A percentile compares a stretch with the other conserved stretches of the same genome.
Conservation (phyloP, 345 rosid species). For the Brassica nigra region DNA sequence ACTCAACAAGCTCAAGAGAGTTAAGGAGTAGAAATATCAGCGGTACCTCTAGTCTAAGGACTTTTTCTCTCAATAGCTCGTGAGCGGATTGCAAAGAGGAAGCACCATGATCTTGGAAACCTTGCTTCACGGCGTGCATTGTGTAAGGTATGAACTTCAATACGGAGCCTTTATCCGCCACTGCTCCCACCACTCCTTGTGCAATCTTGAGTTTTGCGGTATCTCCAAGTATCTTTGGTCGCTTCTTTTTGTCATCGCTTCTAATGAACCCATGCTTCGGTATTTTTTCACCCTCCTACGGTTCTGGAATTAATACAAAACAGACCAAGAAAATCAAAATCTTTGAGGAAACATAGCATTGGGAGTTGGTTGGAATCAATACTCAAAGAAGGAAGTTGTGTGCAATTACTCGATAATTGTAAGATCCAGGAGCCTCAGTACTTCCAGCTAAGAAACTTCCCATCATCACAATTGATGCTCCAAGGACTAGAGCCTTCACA, state of each 20-base stretch:
- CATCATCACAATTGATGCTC: slow-evolving; percentile 99
- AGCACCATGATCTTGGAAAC: slow-evolving; percentile 95
- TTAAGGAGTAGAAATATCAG: neutral
- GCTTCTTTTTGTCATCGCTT: slow-evolving; percentile 97
- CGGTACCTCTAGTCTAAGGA: slow-evolving; percentile 76
- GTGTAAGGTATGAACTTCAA: slow-evolving; percentile 79
- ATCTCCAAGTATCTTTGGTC: slow-evolving; percentile 90
- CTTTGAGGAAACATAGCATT: neutral
- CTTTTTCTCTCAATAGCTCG: slow-evolving; percentile 59
- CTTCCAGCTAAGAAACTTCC: slow-evolving; percentile 96
- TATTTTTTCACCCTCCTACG: slow-evolving; percentile 65
- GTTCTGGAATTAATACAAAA: slow-evolving; percentile 45
- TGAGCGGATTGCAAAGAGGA: slow-evolving; percentile 74
- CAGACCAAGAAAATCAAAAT: neutral
- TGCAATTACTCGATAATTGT: slow-evolving; percentile 54
- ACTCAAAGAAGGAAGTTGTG: slow-evolving; percentile 8
- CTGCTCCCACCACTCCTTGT: slow-evolving; percentile 94
- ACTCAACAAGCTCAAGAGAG: neutral
- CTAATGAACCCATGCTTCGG: slow-evolving; percentile 94
- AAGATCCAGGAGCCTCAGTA: slow-evolving; percentile 79
- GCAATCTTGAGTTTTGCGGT: slow-evolving; percentile 84
- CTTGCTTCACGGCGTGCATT: slow-evolving; percentile 97
- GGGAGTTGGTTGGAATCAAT: neutral
- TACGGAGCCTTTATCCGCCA: slow-evolving; percentile 86
- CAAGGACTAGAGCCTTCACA: slow-evolving; percentile 82